Conservation (phyloP, 177 flowering plant species). For the Vitis hybrid region DNA sequence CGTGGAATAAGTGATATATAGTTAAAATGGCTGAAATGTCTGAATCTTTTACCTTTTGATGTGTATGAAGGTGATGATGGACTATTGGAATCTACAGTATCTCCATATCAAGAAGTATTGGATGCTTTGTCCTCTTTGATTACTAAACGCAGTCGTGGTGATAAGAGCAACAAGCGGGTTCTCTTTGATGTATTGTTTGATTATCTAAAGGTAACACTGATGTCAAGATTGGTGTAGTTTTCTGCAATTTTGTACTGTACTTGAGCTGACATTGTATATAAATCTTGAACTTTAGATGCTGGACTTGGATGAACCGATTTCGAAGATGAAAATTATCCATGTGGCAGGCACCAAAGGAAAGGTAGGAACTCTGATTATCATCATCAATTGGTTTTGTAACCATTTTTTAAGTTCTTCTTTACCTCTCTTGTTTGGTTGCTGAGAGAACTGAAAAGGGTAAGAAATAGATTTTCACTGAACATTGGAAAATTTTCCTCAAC, state of each 20-base stretch:
- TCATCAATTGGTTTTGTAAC: not conserved
- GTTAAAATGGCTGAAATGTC: not conserved
- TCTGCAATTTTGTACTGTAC: not conserved
- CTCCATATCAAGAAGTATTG: constrained; percentile 79
- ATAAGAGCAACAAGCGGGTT: constrained; percentile 63
- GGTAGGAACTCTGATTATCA: constrained; percentile 32
- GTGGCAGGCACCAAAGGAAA: constrained; percentile 99
- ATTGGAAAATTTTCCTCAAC: too few relatives aligned
- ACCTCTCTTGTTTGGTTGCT: constrained; percentile 2
- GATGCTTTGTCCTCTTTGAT: constrained; percentile 82
- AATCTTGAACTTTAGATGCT: constrained; percentile 45
- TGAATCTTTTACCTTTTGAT: constrained; percentile 5
- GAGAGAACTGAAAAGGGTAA: too few relatives aligned
- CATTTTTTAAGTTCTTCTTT: not conserved
- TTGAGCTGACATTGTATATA: not conserved
- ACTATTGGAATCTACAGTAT: constrained; percentile 11
- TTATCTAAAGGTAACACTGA: constrained; percentile 65
- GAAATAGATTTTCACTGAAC: too few relatives aligned
- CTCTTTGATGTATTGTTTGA: constrained; percentile 62
- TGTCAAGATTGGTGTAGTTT: not conserved
- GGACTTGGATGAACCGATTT: constrained; percentile 76
- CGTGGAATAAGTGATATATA: not conserved
- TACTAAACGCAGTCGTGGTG: constrained; percentile 72
- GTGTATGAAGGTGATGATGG: constrained; percentile 24
- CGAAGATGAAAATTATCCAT: constrained; percentile 80